Conservation (phyloP, 2,329 filamentous ascomycete species). For the Lecanicillium sp. region DNA sequence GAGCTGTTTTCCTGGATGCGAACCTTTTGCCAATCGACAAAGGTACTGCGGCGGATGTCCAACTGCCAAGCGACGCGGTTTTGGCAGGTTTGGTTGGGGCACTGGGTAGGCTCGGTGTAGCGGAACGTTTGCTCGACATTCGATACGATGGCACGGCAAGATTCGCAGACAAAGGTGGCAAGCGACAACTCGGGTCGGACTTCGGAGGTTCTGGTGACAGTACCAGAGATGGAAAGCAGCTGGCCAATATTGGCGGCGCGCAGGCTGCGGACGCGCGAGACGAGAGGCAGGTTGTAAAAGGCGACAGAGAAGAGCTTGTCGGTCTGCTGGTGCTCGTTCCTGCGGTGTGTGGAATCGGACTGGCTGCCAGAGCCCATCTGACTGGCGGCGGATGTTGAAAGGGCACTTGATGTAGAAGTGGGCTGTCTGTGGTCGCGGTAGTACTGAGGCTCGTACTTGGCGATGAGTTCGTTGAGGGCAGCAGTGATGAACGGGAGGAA, state of each 20-base stretch:
- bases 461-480: slow-evolving; percentile 85
- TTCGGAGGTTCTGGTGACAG: slow-evolving; percentile 93
- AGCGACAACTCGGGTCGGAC: slow-evolving; percentile 89
- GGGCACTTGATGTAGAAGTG: slow-evolving; percentile 60
- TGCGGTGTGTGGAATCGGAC: slow-evolving; percentile 65
- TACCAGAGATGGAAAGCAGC: slow-evolving; percentile 91
- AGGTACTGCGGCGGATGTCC: slow-evolving; percentile 95
- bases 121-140: slow-evolving; percentile 97
- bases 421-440: slow-evolving; percentile 89
- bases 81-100: slow-evolving; percentile 78
- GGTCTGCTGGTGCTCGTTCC: slow-evolving; percentile 88
- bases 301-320: slow-evolving; percentile 93
- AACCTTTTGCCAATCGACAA: slow-evolving; percentile 98
- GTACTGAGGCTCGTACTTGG: slow-evolving; percentile 90
- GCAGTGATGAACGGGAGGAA: slow-evolving; percentile 88
- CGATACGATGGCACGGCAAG: slow-evolving; percentile 74
- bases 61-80: slow-evolving; percentile 92
- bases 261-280: slow-evolving; percentile 78
- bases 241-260: slow-evolving; percentile 88
- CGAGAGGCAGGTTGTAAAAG: slow-evolving; percentile 86
- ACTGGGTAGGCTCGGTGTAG: slow-evolving; percentile 95
- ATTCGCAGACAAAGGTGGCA: slow-evolving; percentile 87
- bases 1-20: slow-evolving; percentile 97
- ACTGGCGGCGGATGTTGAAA: slow-evolving; percentile 62
- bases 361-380: slow-evolving; percentile 57